phyloP scores from a whole-genome alignment of 257 asterid genomes.

The Gentiana dahurica region DNA sequence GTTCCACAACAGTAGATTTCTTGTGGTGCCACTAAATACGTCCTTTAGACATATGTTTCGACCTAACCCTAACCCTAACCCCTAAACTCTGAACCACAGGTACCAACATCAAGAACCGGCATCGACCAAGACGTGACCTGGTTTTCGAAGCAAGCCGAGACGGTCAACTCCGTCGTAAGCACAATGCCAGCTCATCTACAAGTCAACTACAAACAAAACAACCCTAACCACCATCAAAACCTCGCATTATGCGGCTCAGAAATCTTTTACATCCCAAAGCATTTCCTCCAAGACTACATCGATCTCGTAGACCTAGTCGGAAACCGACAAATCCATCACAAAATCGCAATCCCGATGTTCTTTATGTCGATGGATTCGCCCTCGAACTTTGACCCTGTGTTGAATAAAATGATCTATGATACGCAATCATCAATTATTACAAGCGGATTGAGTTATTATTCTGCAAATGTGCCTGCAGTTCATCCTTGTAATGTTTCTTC shows the following conservation, averaged over 20 bases:
- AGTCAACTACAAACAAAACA: slow-evolving; percentile 60
- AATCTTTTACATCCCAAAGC: slow-evolving; percentile 67
- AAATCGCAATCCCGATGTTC: slow-evolving; percentile 81
- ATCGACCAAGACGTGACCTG: slow-evolving; percentile 44
- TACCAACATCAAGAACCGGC: slow-evolving; percentile 10
- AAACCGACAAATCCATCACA: slow-evolving; percentile 67
- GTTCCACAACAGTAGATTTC: no score
- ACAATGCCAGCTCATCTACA: slow-evolving; percentile 87
- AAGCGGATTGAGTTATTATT: slow-evolving; percentile 42
- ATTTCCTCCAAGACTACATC: slow-evolving; percentile 50
- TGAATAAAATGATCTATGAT: slow-evolving; percentile 60
- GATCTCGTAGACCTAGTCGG: slow-evolving; percentile 71
- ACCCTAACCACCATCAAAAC: slow-evolving; percentile 25
- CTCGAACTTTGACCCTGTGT: slow-evolving; percentile 56
- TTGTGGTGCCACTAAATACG: no score
- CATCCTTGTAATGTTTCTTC: slow-evolving; percentile 78
- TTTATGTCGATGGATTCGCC: slow-evolving; percentile 75
- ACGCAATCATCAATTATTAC: slow-evolving; percentile 42
- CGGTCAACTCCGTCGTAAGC: slow-evolving; percentile 57
- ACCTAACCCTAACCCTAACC: neutral
- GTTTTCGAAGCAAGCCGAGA: slow-evolving; percentile 66
- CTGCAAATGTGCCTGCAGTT: slow-evolving; percentile 72
- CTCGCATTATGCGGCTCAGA: slow-evolving; percentile 68
- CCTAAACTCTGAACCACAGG: slow-evolving; percentile 3
- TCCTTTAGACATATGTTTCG: no score